A percentile compares a stretch with the other conserved stretches of the same genome.
These are phyloP conservation scores for Lunularia cruciata DNA, from an alignment of 225 moss, liverwort and hornwort genomes.

Conservation along the genomic window DNA sequence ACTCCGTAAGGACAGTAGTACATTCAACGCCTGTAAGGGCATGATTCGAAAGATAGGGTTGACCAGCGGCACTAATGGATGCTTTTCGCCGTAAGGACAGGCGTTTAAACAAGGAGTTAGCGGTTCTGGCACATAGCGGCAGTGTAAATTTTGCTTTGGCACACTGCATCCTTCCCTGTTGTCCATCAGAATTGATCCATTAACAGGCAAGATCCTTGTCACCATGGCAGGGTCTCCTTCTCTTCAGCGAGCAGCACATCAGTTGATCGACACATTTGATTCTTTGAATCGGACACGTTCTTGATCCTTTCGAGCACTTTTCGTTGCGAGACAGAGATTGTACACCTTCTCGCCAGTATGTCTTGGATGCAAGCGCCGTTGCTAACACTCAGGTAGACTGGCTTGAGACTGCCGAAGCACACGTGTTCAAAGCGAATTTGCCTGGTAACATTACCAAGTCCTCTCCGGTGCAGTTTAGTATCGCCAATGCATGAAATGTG, in stretches of 20 bases:
- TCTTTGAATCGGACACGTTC: not conserved
- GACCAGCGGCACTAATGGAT: too few relatives aligned
- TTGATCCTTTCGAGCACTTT: constrained; percentile 1
- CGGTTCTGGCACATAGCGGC: too few relatives aligned
- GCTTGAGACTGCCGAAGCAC: constrained; percentile 11
- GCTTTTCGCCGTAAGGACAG: too few relatives aligned
- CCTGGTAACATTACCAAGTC: too few relatives aligned
- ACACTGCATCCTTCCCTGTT: too few relatives aligned
- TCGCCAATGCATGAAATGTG: too few relatives aligned
- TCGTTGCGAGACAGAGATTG: not conserved
- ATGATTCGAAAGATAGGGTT: too few relatives aligned
- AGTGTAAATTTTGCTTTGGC: too few relatives aligned
- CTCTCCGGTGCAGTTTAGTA: too few relatives aligned
- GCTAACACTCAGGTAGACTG: constrained; percentile 25
- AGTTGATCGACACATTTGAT: not conserved
- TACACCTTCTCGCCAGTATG: not conserved
- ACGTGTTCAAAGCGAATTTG: constrained; percentile 28
- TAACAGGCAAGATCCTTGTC: not conserved
- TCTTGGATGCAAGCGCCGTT: constrained; percentile 36
- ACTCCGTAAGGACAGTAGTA: too few relatives aligned
- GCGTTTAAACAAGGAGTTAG: too few relatives aligned
- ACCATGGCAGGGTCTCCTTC: not conserved
- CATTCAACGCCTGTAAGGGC: too few relatives aligned
- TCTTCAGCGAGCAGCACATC: not conserved
- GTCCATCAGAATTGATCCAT: not conserved